These are phyloP conservation scores for Cymbidium sinense DNA, from an alignment of 106 monocot species.

Conservation along the genomic window DNA sequence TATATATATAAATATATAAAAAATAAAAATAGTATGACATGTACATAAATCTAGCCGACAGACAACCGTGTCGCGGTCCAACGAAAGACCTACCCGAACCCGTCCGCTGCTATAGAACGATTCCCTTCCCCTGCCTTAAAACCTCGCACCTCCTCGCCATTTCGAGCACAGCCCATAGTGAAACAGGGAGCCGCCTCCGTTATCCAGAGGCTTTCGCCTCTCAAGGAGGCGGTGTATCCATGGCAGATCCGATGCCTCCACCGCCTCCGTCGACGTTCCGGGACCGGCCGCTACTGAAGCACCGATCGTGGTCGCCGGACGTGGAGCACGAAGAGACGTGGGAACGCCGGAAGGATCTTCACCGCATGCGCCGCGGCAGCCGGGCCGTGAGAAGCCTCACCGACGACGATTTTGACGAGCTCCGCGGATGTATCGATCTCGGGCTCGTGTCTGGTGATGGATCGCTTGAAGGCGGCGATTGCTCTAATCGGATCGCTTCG, in stretches of 20 bases:
- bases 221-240: conserved; percentile 3
- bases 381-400: conserved; percentile 44
- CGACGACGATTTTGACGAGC: conserved; percentile 81
- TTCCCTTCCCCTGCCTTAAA: conserved; percentile 1
- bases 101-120: too few relatives aligned
- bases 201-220: neutral
- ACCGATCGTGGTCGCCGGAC: conserved; percentile 77
- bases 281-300: conserved; percentile 35
- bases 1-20: too few relatives aligned
- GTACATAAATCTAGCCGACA: too few relatives aligned
- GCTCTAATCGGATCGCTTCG: conserved; percentile 23
- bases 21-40: too few relatives aligned
- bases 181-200: neutral
- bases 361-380: conserved; percentile 19
- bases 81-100: too few relatives aligned
- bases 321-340: conserved; percentile 59
- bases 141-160: neutral
- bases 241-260: neutral
- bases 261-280: neutral
- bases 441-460: conserved; percentile 47
- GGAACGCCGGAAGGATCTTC: conserved; percentile 39
- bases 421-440: conserved; percentile 72
- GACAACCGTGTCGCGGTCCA: too few relatives aligned
- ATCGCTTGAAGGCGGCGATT: conserved; percentile 2
- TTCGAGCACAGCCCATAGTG: neutral